Conservation (phyloP, 345 rosid species). For the Syzygium aromaticum region DNA sequence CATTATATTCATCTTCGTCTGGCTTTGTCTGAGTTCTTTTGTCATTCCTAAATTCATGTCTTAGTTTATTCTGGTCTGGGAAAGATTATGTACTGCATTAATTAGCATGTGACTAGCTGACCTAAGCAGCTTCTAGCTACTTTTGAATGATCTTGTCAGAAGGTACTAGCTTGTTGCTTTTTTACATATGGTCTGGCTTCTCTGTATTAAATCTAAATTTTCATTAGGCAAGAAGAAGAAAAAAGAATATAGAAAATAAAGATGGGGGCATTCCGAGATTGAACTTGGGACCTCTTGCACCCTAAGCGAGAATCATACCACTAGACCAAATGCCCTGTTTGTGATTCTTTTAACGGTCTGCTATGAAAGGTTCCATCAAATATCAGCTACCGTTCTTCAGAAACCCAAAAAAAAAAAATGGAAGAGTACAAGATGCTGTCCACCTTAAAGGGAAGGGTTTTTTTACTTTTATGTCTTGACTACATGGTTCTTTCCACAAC, state of each 20-base stretch:
- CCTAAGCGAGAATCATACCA: slow-evolving; percentile 92
- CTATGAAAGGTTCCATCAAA: background rate
- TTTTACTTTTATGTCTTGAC: background rate
- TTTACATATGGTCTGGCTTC: background rate
- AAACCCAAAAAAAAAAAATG: background rate
- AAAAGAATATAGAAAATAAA: background rate
- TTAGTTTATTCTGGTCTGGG: background rate
- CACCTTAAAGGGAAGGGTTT: background rate
- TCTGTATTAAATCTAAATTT: background rate
- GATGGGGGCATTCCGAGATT: background rate
- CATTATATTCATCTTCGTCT: background rate
- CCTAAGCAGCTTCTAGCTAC: background rate
- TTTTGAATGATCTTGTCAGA: background rate
- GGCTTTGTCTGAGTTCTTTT: background rate
- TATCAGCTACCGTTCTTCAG: background rate
- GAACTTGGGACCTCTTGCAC: slow-evolving; percentile 70
- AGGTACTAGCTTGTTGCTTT: background rate
- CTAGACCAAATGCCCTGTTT: slow-evolving; percentile 69
- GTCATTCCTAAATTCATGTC: background rate
- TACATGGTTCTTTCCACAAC: background rate
- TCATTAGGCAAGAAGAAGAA: background rate
- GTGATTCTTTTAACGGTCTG: background rate
- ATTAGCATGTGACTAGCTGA: background rate
- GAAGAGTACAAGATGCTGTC: background rate
- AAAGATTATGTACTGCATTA: background rate